Base-by-base conservation (phyloP, 306 rosid genomes). In the Citrullus colocynthis region DNA sequence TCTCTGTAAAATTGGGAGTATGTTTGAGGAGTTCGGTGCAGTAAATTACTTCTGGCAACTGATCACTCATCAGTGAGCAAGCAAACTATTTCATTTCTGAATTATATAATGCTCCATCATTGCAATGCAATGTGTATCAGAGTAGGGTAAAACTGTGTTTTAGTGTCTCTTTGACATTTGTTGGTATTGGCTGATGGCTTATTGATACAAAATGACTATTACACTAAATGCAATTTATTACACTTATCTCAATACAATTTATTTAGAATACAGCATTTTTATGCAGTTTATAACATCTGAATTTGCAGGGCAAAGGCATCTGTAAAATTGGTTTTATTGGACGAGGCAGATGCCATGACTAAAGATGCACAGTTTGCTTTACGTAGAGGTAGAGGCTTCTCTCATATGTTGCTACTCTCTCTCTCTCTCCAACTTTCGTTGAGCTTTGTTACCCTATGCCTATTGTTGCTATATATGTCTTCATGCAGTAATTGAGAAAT, bases 331-430 rank as follows among this genome's bases (percentile, higher is more conserved):
- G 84, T 96, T 45, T 83, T 96, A 78, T 82, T 96, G 79, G 99
- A 91, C 81, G 96, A 92, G 86, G 99, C 99, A 0, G 99, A 96
- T 84, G 99, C 99, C 52, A 96, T 96, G 98, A 96, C 98, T 59
- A 96, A 91, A 87, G 98, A 96, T 81, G 99, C 98, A 70, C 98
- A 96, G 65, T 96, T 89, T 88, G 98, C 98, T 76, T 80, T 96
- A 80, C 90, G 99, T 69, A 91, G 98, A 88, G 99, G 99, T 96
- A 91, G 97, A 88, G 99, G 99, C 92, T 30, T 51, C 7, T 73
- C 48, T 73, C 30, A 32, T 30, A 30, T 7, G 39, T 52, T 15
- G 42, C 14, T 28, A 8, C 41, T 13, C 77, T 73, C 44, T 16
- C 57, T 73, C 59, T 57, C 48, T 8, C 75, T 48, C 57, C 62